Base-by-base conservation (phyloP, 805 yeast species). In the Myxozyma kluyveri region DNA sequence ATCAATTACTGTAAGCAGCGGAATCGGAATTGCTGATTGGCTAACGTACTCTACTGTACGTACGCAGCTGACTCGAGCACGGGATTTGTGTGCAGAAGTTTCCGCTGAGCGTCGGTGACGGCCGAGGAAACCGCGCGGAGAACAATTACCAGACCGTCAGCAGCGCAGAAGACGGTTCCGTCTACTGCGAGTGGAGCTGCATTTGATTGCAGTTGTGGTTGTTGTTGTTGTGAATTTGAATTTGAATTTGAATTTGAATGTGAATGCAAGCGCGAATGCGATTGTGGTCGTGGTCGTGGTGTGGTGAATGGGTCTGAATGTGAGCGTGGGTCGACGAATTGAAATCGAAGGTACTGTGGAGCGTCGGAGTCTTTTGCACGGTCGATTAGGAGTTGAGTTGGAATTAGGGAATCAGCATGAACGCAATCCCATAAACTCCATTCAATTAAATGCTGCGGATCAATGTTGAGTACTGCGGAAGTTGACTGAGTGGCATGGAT, bases 281-380 rank as follows among this genome's bases (percentile, higher is more conserved):
- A 18, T 5, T 18, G 27, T 2, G 14, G 17, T 9, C 39, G 39
- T 14, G 6, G 14, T 7, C 19, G 21, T 22, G 9, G 14, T 12
- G 9, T 17, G 6, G 55, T 47, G 21, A 40, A 32, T 24, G 55
- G 38, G n/a, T 29, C 41, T 2, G 4, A 21, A 17, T 40, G 48
- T 18, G 49, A 42, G 22, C 45, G 52, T 18, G 55, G 56, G 35
- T 52, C 56, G 29, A 52, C 42, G 49, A 48, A 52, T 1, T 14
- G 14, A 23, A 52, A 48, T 14, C 52, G 47, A 41, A 52, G 9
- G 37, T 52, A 42, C 14, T 48, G 39, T 14, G 48, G 24, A 6
- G 54, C 36, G 35, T 49, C 49, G 36, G 42, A 47, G 36, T 52
- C 56, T 45, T 52, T 42, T 18, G 52, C 55, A 6, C 56, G 54